Base-by-base conservation (phyloP, 306 rosid species). In the Citrullus colocynthis region DNA sequence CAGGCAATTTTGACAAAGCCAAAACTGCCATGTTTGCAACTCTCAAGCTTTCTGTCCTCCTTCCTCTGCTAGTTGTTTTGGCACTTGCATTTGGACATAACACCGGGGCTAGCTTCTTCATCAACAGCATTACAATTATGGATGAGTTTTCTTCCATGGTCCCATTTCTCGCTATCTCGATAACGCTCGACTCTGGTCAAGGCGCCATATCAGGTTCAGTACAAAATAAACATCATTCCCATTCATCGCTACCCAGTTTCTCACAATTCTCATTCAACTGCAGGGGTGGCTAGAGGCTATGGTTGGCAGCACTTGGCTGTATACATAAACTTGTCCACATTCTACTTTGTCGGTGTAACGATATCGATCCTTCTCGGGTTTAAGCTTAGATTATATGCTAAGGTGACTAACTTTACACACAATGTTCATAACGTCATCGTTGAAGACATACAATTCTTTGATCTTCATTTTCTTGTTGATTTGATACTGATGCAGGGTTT, bases 231-330 rank as follows among this genome's bases (percentile, higher is more conserved):
- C 20, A 14, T 36, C 49, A 1, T 34, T 64, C 28, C 30, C 73
- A 36, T 65, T 65, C 73, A 65, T 2, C 51, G 18, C 15, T 65
- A 49, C 48, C 9, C 0, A 37, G 0, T 8, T 37, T 65, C 51
- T 65, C 14, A 65, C 18, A 7, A 18, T 9, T 65, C 28, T 18
- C 30, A 34, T 65, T 65, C 21, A 79, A 1, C 37, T 85, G 78
- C 85, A 94, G 95, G 97, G 28, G 96, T 89, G 82, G 89, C 83
- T 28, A 89, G 97, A 87, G 98, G 97, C 75, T 87, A 93, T 64
- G 97, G 96, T 12, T 88, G 86, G 90, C 97, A 91, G 82, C 90
- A 90, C 37, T 80, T 91, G 51, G 97, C 77, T 45, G 87, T 83
- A 44, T 91, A 69, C 79, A 86, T 87, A 34, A 91, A 94, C 85